Conservation (phyloP, 108 stramenopile genomes). For the Nannochloropsis gaditana region DNA sequence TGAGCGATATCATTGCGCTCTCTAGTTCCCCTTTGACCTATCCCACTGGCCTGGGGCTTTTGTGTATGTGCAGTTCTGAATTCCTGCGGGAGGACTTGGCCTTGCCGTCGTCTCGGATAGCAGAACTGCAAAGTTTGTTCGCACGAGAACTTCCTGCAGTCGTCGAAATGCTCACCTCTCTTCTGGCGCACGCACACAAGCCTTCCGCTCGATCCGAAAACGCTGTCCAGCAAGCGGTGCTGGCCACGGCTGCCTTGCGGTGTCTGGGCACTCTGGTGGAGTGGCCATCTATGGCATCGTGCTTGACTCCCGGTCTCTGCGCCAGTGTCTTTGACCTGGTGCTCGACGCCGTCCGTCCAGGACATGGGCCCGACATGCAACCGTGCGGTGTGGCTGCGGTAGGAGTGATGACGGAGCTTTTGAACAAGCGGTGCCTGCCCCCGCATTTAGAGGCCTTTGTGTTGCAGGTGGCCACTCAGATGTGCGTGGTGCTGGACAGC, state of each 20-base stretch:
- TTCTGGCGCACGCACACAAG: neutral
- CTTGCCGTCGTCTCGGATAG: constrained; percentile 2
- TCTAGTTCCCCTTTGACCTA: neutral
- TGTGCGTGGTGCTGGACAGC: neutral
- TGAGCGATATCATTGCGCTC: neutral
- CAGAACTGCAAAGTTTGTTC: neutral
- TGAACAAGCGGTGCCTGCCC: neutral
- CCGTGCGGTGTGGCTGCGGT: neutral
- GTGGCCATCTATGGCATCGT: neutral
- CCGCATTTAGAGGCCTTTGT: constrained; percentile 2
- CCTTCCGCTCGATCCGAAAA: neutral
- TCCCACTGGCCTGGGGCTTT: neutral
- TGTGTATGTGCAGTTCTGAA: neutral
- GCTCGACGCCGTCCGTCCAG: neutral
- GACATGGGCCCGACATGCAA: neutral
- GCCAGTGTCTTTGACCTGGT: neutral
- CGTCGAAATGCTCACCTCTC: neutral
- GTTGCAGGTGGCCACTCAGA: constrained; percentile 5
- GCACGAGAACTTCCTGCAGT: neutral
- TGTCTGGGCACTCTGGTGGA: neutral
- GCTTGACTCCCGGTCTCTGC: neutral
- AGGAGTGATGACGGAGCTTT: neutral
- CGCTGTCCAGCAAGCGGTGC: neutral
- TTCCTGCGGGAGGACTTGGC: neutral
- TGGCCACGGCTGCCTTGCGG: neutral